Base-by-base conservation (phyloP, 75 land plant species). In the Picea glauca region DNA sequence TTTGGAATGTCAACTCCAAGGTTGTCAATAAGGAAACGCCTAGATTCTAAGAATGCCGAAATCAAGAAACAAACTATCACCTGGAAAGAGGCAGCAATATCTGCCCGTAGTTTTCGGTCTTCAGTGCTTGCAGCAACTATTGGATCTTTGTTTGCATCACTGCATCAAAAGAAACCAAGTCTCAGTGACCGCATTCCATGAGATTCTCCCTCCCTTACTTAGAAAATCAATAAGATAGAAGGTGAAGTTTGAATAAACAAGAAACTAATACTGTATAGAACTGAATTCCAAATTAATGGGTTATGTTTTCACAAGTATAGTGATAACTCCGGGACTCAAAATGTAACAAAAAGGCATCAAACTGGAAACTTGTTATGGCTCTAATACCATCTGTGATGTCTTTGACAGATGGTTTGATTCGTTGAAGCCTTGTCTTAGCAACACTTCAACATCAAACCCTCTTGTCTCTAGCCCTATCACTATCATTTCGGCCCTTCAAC, bases 61-160 rank as follows among this genome's bases (percentile, higher is more conserved):
- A 6, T 38, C 40, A 23, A 54, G 11, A 78, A 15, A 7, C 3
- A 63, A 65, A 57, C 3, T 56, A 54, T 15, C 31, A 91, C 99
- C 96, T 98, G 99, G 73, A 98, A 98, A 64, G 99, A 95, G 38
- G 99, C 98, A 74, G 99, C 99, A 81, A 98, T 89, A 81, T 98
- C 81, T 78, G 99, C 98, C 21, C 98, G 86, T n/a, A 78, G 58
- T 60, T 79, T 84, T 79, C 98, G 90, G 64, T 95, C 99, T 60
- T 87, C 83, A n/a, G 58, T 26, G 72, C 63, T 84, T 60, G 92
- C 91, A 58, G 75, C 82, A 59, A 85, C 64, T 81, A 95, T 74
- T 11, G 90, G 94, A 82, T 82, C 63, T 50, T 72, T 78, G 11
- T 61, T 84, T 62, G 88, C 78, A 75, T 90, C 59, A 76, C 94